These are phyloP conservation scores for Cryphonectria nitschkei DNA, from an alignment of 2,329 filamentous ascomycete species.

Conservation along the genomic window DNA sequence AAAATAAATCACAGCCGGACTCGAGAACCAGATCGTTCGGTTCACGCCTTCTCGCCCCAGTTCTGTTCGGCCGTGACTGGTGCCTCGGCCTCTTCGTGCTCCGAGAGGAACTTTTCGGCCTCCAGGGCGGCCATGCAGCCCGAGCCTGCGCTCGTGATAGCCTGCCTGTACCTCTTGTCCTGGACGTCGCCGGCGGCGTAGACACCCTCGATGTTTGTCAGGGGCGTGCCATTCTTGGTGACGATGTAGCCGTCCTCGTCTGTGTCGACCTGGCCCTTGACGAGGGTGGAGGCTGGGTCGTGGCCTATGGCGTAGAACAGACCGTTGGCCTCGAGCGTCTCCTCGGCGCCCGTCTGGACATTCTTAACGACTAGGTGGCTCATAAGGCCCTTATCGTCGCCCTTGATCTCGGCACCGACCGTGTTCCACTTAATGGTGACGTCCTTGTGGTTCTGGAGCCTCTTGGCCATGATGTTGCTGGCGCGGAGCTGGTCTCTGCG, in stretches of 20 bases:
- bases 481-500: constrained; percentile 85
- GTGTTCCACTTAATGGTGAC: constrained; percentile 88
- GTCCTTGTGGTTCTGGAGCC: constrained; percentile 83
- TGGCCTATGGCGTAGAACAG: constrained; percentile 98
- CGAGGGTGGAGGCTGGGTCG: constrained; percentile 86
- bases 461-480: constrained; percentile 87
- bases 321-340: constrained; percentile 87
- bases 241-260: constrained; percentile 91
- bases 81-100: constrained; percentile 52
- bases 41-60: constrained; percentile 33
- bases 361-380: constrained; percentile 84
- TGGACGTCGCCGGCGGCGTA: constrained; percentile 98
- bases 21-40: not conserved
- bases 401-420: constrained; percentile 80
- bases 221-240: constrained; percentile 84
- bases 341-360: constrained; percentile 72
- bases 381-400: constrained; percentile 86
- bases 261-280: constrained; percentile 87
- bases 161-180: constrained; percentile 97
- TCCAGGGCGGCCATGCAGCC: constrained; percentile 96
- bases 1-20: not conserved
- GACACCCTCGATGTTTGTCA: constrained; percentile 87
- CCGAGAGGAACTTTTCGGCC: constrained; percentile 89
- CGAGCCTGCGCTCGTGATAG: constrained; percentile 93
- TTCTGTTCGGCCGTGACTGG: constrained; percentile 31